Base-by-base conservation (phyloP, 2,329 filamentous ascomycete genomes). In the Sclerotinia glacialis region DNA sequence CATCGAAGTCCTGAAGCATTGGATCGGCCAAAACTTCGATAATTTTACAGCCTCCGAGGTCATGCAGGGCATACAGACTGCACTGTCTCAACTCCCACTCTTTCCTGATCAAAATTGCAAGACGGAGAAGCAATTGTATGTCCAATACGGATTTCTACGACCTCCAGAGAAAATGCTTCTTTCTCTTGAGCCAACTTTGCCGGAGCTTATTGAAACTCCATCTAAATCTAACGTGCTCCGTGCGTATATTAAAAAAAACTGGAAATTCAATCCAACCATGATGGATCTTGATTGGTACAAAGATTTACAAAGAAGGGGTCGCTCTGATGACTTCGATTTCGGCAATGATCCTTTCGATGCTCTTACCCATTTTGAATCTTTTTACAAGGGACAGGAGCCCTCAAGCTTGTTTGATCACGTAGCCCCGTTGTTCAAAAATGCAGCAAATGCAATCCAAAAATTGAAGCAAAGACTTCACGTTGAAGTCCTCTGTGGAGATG, bases 401-500 rank as follows among this genome's bases (percentile, higher is more conserved):
- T 14, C 62, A 67, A 28, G 50, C 55, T 28, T 71, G 28, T 71
- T 56, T 59, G 67, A 71, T 31, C 47, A 69, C 40, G 40, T 69
- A 28, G 18, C 53, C 5, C 63, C 69, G 5, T 71, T 71, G 12
- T 71, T 70, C 23, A 14, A 12, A 16, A 49, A 62, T 23, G 55
- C 52, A 16, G 67, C 68, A 21, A 58, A 65, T 23, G n/a, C 69
- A 40, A 64, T 71, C n/a, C 65, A 53, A 34, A n/a, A 62, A 3
- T 42, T 71, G 12, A 47, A 52, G 21, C 63, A 47, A 34, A 64
- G 70, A 49, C 6, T 71, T 12, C 42, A 68, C 34, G 53, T 70
- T 21, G 70, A 71, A 52, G 56, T 66, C 50, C n/a, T 68, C 0
- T 61, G 66, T 50, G 70, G 68, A 14, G 68, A 69, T 54, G 69